Base-by-base conservation (phyloP, 768 basidiomycete species). In the Termitomyces heimii region DNA sequence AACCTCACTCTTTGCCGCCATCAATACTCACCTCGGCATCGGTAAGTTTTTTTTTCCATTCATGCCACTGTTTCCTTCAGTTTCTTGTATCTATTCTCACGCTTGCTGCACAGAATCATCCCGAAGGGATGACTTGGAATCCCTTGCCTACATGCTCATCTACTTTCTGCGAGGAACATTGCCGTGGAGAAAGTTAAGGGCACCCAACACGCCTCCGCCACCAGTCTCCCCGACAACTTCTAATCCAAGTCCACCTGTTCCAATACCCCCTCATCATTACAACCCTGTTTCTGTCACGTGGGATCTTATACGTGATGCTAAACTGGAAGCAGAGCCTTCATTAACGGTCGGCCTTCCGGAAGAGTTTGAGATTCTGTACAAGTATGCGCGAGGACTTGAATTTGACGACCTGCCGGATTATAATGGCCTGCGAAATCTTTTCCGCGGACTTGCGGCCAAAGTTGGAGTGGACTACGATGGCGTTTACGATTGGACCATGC, bases 391-490 rank as follows among this genome's bases (percentile, higher is more conserved):
- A 45, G 84, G 84, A 2, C 82, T 95, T 35, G 87, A 87, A 61
- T 94, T 94, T 63, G 90, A 90, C 65, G 92, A 94, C 73, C 77
- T 91, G 40, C 93, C 92, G 10, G 93, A 95, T 70, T 95, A 94
- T 64, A 86, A 85, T 44, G 92, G 92, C 28, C 75, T 94, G 24
- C 79, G 92, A 43, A 81, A 80, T 45, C 79, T 92, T 45, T 91
- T 94, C 69, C 77, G 80, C 16, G 81, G 78, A 4, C 66, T 87
- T 12, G 85, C 80, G 1, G 75, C 73, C 57, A 75, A 80, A 9
- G 70, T 79, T n/a, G 82, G 79, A 1, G 71, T 84, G 7, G 75
- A 76, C 54, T 84, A 82, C 63, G 82, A 84, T 63, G 78, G 73
- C 13, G 71, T 74, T 1, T 79, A 67, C 63, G 76, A 79, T 56